Evolutionary conservation across 345 rosid genomes (phyloP).

Genomic region (Capsella bursapastoris): DNA sequence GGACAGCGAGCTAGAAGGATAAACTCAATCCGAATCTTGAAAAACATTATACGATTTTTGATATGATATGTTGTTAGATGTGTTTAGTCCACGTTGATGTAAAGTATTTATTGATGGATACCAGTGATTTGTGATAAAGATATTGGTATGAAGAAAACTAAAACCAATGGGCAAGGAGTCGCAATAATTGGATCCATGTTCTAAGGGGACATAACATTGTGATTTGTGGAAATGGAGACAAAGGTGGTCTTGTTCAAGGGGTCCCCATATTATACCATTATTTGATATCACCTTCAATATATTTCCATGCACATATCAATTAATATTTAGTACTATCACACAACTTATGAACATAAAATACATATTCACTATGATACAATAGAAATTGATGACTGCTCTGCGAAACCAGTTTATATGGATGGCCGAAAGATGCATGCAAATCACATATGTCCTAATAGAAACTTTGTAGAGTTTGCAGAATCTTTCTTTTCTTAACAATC

Average conservation of each 20-base stretch:
- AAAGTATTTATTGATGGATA: slow-evolving; percentile 24
- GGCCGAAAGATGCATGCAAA: not conserved
- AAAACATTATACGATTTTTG: slow-evolving; percentile 16
- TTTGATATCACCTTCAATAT: slow-evolving; percentile 16
- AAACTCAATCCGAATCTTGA: slow-evolving; percentile 7
- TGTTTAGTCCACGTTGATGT: slow-evolving; percentile 30
- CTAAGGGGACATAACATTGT: slow-evolving; percentile 32
- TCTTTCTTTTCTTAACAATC: not conserved
- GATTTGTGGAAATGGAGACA: slow-evolving; percentile 32
- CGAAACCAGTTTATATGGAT: not conserved
- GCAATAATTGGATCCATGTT: slow-evolving; percentile 32
- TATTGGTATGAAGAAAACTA: slow-evolving; percentile 16
- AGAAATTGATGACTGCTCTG: not conserved
- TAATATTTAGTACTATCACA: not conserved
- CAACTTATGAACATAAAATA: not conserved
- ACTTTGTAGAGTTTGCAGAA: not conserved
- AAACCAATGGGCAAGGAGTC: slow-evolving; percentile 13
- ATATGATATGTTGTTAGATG: slow-evolving; percentile 22
- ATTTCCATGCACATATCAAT: slow-evolving; percentile 2
- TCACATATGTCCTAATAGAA: not conserved
- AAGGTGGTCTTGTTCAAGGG: slow-evolving; percentile 37
- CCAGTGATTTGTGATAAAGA: not conserved
- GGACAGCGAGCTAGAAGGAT: not conserved
- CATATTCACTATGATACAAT: not conserved
- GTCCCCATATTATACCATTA: slow-evolving; percentile 28